A percentile compares a stretch with the other conserved stretches of the same genome.
phyloP scores from a whole-genome alignment of 2,329 filamentous ascomycete genomes.

The Alternaria gansuensis region DNA sequence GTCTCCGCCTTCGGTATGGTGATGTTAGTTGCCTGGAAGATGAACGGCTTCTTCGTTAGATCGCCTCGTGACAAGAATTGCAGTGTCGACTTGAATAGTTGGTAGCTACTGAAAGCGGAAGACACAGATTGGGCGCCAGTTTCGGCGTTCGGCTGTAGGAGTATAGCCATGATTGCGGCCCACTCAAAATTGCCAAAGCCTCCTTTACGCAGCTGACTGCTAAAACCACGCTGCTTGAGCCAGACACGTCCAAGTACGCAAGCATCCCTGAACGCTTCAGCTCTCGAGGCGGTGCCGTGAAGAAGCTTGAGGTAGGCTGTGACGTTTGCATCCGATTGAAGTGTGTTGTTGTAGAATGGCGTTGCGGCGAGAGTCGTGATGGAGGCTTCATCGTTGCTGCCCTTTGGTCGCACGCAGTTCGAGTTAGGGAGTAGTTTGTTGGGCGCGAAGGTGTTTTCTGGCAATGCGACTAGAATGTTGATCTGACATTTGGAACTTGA shows the following conservation, averaged over 20 bases:
- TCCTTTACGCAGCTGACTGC: constrained; percentile 72
- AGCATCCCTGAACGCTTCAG: constrained; percentile 79
- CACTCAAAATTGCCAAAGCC: constrained; percentile 96
- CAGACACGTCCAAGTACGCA: constrained; percentile 87
- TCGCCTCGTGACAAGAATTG: constrained; percentile 83
- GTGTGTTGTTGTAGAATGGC: constrained; percentile 86
- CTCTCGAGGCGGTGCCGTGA: constrained; percentile 72
- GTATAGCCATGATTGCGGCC: constrained; percentile 78
- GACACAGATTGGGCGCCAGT: constrained; percentile 78
- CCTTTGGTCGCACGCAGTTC: constrained; percentile 72
- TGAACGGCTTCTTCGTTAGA: constrained; percentile 71
- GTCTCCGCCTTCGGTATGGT: constrained; percentile 53
- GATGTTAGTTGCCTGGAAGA: constrained; percentile 55
- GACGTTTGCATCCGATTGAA: constrained; percentile 79
- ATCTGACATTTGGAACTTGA: constrained; percentile 59
- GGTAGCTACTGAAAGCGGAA: constrained; percentile 83
- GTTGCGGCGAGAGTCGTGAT: constrained; percentile 61
- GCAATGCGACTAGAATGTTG: constrained; percentile 78
- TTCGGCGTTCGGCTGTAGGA: constrained; percentile 79
- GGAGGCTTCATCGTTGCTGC: constrained; percentile 56
- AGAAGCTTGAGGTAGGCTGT: constrained; percentile 79
- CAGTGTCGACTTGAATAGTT: constrained; percentile 93
- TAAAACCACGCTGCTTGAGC: constrained; percentile 87
- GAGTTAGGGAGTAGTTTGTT: constrained; percentile 75
- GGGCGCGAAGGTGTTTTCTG: constrained; percentile 73